Evolutionary conservation across 2,329 filamentous ascomycete genomes (phyloP).

Genomic region (Diaporthe helianthi): DNA sequence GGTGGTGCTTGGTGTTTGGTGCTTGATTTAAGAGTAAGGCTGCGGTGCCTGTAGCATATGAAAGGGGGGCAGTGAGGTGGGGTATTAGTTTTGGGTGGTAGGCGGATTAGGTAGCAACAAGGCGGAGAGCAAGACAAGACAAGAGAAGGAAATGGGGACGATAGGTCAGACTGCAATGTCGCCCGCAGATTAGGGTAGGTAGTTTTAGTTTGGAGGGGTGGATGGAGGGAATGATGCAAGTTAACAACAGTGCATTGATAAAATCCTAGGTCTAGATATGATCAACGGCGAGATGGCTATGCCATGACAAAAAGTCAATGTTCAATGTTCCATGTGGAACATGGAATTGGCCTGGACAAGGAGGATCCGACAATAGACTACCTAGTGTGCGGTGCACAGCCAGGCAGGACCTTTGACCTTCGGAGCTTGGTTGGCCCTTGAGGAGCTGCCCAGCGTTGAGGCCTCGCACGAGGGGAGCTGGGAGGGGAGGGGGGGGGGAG

Average conservation of each 20-base stretch:
- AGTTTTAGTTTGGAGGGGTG: neutral
- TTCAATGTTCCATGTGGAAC: neutral
- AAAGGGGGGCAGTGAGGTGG: constrained; percentile 13
- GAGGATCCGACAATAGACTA: neutral
- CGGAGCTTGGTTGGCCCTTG: neutral
- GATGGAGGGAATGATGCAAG: neutral
- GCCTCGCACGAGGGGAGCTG: neutral
- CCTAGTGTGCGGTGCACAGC: no score
- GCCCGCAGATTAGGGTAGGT: neutral
- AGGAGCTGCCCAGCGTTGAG: neutral
- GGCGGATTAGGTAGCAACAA: neutral
- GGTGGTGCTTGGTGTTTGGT: constrained; percentile 9
- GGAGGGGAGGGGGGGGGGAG: neutral
- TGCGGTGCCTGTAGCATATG: constrained; percentile 13
- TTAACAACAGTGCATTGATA: constrained; percentile 6
- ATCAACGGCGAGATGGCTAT: constrained; percentile 3
- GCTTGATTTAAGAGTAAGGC: constrained; percentile 6
- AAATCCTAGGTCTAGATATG: constrained; percentile 14
- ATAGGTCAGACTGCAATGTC: neutral
- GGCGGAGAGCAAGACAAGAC: neutral
- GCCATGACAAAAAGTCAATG: constrained; percentile 6
- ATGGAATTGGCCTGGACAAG: constrained; percentile 3
- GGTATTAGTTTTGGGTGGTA: neutral
- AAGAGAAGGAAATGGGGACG: neutral
- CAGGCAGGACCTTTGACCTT: neutral